Percentiles rank a stretch among this genome's conserved stretches.
Conservation (phyloP, 2,329 filamentous ascomycete species). For the Microdochium paspali region DNA sequence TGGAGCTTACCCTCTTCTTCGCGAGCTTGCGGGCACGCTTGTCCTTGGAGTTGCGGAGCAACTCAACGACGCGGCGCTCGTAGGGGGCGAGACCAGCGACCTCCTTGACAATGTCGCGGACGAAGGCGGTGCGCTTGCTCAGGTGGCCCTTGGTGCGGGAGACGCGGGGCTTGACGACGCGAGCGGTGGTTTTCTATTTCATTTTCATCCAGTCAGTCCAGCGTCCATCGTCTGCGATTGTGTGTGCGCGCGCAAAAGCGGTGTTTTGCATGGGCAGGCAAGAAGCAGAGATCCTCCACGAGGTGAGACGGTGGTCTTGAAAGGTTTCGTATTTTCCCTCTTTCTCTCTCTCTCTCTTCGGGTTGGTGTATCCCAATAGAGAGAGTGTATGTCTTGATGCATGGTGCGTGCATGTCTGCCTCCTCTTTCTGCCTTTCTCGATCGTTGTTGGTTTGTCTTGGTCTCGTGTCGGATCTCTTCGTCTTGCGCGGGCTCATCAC, state of each 20-base stretch:
- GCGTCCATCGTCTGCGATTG: conserved; percentile 52
- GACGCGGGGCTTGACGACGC: conserved; percentile 69
- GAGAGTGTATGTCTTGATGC: too few relatives aligned
- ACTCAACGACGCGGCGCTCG: conserved; percentile 97
- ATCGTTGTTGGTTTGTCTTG: not conserved
- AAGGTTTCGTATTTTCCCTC: not conserved
- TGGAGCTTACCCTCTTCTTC: conserved; percentile 64
- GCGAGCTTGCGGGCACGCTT: conserved; percentile 98
- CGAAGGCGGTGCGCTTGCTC: conserved; percentile 94
- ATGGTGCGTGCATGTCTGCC: not conserved
- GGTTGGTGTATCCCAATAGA: too few relatives aligned
- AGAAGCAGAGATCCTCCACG: conserved; percentile 62
- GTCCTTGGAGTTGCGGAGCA: conserved; percentile 98
- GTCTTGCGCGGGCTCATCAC: conserved; percentile 9
- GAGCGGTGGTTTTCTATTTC: conserved; percentile 71
- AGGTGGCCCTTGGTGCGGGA: conserved; percentile 89
- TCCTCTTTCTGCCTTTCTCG: not conserved
- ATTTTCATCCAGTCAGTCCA: conserved; percentile 32
- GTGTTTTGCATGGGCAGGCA: conserved; percentile 18
- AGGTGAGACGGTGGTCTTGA: conserved; percentile 49
- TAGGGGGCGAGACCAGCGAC: conserved; percentile 91
- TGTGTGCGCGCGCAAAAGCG: conserved; percentile 16
- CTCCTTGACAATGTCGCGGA: conserved; percentile 96
- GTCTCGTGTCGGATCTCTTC: not conserved
- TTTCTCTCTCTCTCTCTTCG: too few relatives aligned